Base-by-base conservation (phyloP, 345 rosid genomes). In the Lagerstroemia speciosa region DNA sequence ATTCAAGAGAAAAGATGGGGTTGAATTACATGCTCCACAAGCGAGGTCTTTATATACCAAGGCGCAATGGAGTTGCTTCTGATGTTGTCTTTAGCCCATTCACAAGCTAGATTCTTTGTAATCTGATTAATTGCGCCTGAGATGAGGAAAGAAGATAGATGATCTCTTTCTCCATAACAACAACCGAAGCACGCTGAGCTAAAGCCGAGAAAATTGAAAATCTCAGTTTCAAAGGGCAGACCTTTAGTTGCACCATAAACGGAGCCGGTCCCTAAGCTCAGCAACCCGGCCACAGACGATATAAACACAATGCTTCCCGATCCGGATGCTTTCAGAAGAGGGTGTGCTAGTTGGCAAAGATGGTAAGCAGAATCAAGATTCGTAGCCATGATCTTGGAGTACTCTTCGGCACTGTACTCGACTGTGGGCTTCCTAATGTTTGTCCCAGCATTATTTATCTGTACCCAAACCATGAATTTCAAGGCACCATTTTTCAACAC, bases 381-480 rank as follows among this genome's bases (percentile, higher is more conserved):
- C 27, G 88, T 84, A 10, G 83, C 38, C 76, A 91, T 85, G 72
- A 94, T 45, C 70, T 74, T 88, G 1, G 82, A 69, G 71, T 53
- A 82, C 3, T 89, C 93, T 76, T 91, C 99, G 6, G 76, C 76
- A 33, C 90, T 52, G 77, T 85, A 91, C 62, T 88, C 97, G 1
- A 75, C 71, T 2, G 96, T 84, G 48, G 93, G 92, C 83, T 86
- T 94, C 84, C 96, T 82, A 72, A 83, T 53, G 76, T 91, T 89
- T 8, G 89, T 91, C 64, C 97, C 99, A 31, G 83, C 92, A 83
- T 94, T 91, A 83, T 91, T 91, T 33, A 94, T 74, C 98, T 93
- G 69, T 29, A 43, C 52, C 67, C 10, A 3, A 64, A 64, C n/a
- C 67, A 36, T 20, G 26, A 37, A 64, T 43, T 24, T 65, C 31